These are phyloP conservation scores for Schwanniomyces pseudopolymorphus DNA, from an alignment of 805 yeast genomes.

Conservation along the genomic window DNA sequence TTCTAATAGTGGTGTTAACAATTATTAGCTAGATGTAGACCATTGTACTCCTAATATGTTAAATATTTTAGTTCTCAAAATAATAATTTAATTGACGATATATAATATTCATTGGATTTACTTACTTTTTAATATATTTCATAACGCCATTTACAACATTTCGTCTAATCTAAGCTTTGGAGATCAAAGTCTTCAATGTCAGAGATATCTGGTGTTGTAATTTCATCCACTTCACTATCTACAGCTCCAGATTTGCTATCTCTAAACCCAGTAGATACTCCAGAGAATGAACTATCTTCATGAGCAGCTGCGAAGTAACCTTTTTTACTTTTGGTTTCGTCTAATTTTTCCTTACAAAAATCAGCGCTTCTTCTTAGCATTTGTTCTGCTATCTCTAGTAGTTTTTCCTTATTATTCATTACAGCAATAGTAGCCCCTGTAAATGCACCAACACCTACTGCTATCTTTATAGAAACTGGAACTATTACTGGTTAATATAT, in stretches of 20 bases:
- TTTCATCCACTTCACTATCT: constrained; percentile 13
- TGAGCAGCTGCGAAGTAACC: constrained; percentile 21
- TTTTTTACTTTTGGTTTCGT: constrained; percentile 15
- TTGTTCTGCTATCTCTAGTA: constrained; percentile 28
- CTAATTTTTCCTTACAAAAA: constrained; percentile 20
- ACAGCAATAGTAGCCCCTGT: constrained; percentile 35
- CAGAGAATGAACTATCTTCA: constrained; percentile 13
- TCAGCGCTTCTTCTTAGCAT: constrained; percentile 30
- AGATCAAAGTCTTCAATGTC: constrained; percentile 10
- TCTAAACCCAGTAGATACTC: neutral
- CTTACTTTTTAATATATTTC: neutral
- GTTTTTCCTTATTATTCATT: constrained; percentile 24
- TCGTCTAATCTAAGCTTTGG: constrained; percentile 8
- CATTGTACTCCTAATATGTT: neutral
- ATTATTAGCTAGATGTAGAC: constrained; percentile 36
- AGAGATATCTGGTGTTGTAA: constrained; percentile 16
- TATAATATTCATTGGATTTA: neutral
- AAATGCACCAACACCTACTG: constrained; percentile 31
- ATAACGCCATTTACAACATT: neutral
- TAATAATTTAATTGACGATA: too few relatives aligned
- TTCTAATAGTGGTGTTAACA: constrained; percentile 58
- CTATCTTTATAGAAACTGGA: constrained; percentile 32
- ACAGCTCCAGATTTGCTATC: neutral
- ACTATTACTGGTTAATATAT: constrained; percentile 17
- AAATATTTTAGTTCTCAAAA: neutral